Evolutionary conservation across 2,329 filamentous ascomycete genomes (phyloP), one percentile per base, ranked within the genome.

Genomic region (Aspergillus neotritici): DNA sequence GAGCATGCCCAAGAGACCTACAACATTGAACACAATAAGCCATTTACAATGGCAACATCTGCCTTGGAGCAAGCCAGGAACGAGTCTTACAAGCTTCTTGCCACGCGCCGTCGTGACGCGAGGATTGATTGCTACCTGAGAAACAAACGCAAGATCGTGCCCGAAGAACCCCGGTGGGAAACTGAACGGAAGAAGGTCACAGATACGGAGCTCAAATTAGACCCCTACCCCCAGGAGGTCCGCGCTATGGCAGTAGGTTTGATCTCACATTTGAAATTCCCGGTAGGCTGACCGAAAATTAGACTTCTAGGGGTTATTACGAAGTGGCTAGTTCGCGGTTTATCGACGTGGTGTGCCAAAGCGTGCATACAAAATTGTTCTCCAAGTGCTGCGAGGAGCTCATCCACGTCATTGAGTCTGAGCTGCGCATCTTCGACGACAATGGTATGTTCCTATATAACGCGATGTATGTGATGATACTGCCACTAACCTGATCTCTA

Each of bases 11-110:
- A 4, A 49, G 75, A 74, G 0, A 68, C 77, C 2, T 81, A 75
- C 52, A 50, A 66, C 0, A 72, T 80, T 1, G 81, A 85, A 51
- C 67, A 66, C 0, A 65, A 72, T 6, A 72, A 76, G 3, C 69
- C 83, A 0, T 79, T 80, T 47, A 84, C 80, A 0, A 74, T 79
- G 54, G 61, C 63, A 2, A 52, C 47, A 7, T 14, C 21, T 0
- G 38, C 55, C 0, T 58, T 65, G 2, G 56, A 60, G 1, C 41
- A 51, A 3, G 53, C 55, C 1, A 57, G 48, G 3, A 43, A 42
- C 4, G 43, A 48, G 9, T 44, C 54, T 1, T 29, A 52, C 0
- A 34, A 38, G 0, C 29, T 39, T 3, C 37, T 67, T 1, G 38
- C 21, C 4, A 10, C 21, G 4, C 48, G 47, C 5, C 63, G 65